Conservation (phyloP, 2,329 filamentous ascomycete genomes). For the Cytospora piceicola region DNA sequence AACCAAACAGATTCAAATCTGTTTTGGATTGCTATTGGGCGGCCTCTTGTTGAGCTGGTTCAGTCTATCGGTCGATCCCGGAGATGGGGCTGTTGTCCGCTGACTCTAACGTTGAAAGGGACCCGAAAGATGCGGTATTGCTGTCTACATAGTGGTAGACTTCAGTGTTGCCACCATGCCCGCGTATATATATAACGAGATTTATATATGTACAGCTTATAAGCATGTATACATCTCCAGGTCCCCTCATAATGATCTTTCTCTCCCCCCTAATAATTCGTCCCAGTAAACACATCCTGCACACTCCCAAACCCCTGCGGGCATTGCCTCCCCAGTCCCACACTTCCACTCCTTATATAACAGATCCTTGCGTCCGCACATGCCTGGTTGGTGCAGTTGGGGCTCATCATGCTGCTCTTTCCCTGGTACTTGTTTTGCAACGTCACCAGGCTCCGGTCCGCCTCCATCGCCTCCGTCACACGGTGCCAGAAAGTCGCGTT, state of each 20-base stretch:
- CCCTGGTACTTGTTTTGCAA: conserved; percentile 56
- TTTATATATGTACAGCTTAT: neutral
- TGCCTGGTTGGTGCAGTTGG: conserved; percentile 54
- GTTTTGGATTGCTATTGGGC: too few species aligned
- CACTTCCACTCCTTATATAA: conserved; percentile 62
- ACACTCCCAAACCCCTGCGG: conserved; percentile 52
- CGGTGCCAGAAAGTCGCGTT: conserved; percentile 64
- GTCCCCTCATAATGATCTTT: neutral
- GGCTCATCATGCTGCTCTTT: conserved; percentile 53
- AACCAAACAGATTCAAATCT: too few species aligned
- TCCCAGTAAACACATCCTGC: conserved; percentile 43
- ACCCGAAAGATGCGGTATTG: too few species aligned
- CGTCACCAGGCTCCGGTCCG: conserved; percentile 51
- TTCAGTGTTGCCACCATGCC: too few species aligned
- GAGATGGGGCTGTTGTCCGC: too few species aligned
- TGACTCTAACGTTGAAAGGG: too few species aligned
- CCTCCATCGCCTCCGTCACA: conserved; percentile 61
- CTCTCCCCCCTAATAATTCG: conserved; percentile 36
- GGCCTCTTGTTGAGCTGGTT: too few species aligned
- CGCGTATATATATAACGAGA: neutral
- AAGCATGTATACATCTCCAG: neutral
- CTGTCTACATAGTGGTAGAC: neutral
- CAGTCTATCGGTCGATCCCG: too few species aligned
- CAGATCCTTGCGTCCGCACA: conserved; percentile 60
- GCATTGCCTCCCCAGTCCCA: conserved; percentile 54